Base-by-base conservation (phyloP, 768 basidiomycete species). In the Psilocybe sp. region DNA sequence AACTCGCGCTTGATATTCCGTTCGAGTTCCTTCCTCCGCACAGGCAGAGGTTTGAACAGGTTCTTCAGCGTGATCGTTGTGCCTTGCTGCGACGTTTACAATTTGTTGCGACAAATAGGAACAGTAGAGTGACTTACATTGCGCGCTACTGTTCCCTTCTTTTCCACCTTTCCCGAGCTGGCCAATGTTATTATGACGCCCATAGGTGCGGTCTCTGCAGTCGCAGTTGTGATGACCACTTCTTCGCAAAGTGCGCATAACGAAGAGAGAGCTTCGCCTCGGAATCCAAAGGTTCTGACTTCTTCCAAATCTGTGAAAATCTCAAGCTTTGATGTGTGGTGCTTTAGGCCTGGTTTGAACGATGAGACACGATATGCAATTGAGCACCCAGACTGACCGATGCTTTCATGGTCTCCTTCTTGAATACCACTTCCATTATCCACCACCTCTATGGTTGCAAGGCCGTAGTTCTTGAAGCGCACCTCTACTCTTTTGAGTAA, bases 241-340 rank as follows among this genome's bases (percentile, higher is more conserved):
- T 73, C 67, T 47, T 89, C 85, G 44, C 84, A 80, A 1, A 97
- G 69, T 1, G 91, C 91, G 61, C 95, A 99, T 0, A 99, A 76
- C 2, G 96, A 94, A 6, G 93, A 92, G 0, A 99, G 74, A 0
- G 97, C 97, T 69, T 99, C 97, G 13, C 97, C 97, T 34, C 97
- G 81, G 63, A 98, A 99, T 0, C 96, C 96, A 64, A 98, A 97
- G 0, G 93, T 92, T 5, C 70, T 69, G 9, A 98, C 81, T 0
- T 76, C 70, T 2, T 80, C 71, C 3, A 98, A 79, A 62, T 93
- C 90, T 3, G 79, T 69, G 60, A 87, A 92, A 0, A 83, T 79
- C 3, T 81, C 67, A 0, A 99, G 73, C 66, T 99, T 99, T 5
- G 96, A 98, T 0, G 96, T 99, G 62, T 93, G 83, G 60, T 97